These are phyloP conservation scores for Fusarium tupiense DNA, from an alignment of 2,329 filamentous ascomycete species.

Conservation along the genomic window DNA sequence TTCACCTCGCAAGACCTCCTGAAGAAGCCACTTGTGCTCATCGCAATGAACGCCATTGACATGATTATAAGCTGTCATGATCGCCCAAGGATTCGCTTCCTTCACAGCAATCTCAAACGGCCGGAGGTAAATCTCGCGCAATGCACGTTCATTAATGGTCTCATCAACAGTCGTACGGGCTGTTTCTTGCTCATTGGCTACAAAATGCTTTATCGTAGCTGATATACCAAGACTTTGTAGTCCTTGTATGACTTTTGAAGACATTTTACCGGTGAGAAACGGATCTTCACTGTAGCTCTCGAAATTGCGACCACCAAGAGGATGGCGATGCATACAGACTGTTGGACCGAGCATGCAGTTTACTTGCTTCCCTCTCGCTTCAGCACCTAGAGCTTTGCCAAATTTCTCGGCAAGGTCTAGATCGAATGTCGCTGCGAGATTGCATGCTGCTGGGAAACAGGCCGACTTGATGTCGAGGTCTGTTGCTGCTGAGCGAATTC, in stretches of 20 bases:
- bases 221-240: constrained; percentile 55
- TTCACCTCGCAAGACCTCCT: constrained; percentile 53
- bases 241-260: constrained; percentile 55
- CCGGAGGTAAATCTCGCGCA: constrained; percentile 54
- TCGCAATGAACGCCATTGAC: constrained; percentile 57
- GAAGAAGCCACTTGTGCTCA: constrained; percentile 51
- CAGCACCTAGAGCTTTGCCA: constrained; percentile 68
- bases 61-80: constrained; percentile 60
- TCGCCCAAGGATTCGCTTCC: constrained; percentile 53
- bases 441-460: constrained; percentile 47
- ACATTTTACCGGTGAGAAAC: constrained; percentile 55
- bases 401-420: constrained; percentile 63
- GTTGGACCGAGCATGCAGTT: constrained; percentile 77
- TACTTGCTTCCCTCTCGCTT: constrained; percentile 66
- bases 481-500: constrained; percentile 46
- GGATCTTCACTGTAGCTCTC: constrained; percentile 61
- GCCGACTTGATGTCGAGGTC: constrained; percentile 44
- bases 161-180: constrained; percentile 45
- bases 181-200: constrained; percentile 54
- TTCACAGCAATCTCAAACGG: constrained; percentile 58
- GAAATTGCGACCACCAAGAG: constrained; percentile 59
- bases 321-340: constrained; percentile 59
- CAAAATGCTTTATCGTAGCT: constrained; percentile 59
- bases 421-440: constrained; percentile 71
- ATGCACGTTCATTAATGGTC: constrained; percentile 43